phyloP scores from a whole-genome alignment of 768 basidiomycete genomes.

The Lactarius tabidus region DNA sequence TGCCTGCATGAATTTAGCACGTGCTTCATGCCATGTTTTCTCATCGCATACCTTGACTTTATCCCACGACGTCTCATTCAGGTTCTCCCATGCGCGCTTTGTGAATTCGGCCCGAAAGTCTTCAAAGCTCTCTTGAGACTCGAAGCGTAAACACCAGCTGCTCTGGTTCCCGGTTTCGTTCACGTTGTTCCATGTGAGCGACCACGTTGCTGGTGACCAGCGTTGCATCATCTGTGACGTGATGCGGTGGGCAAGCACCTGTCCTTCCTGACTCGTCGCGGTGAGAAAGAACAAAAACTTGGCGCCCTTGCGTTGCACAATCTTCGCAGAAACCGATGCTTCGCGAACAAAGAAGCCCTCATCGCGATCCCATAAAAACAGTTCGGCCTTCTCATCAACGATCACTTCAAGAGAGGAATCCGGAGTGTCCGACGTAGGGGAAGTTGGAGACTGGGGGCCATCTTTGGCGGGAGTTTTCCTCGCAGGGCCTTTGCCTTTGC shows the following conservation, averaged over 20 bases:
- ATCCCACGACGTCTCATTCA: slow-evolving; percentile 67
- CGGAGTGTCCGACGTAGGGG: slow-evolving; percentile 7
- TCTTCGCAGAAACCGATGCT: slow-evolving; percentile 43
- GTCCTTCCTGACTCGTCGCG: slow-evolving; percentile 47
- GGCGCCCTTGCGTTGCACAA: slow-evolving; percentile 44
- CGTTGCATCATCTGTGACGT: slow-evolving; percentile 67
- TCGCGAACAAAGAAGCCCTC: slow-evolving; percentile 47
- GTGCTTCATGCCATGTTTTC: neutral
- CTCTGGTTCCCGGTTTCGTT: slow-evolving; percentile 49
- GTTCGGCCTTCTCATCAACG: slow-evolving; percentile 45
- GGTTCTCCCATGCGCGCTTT: slow-evolving; percentile 73
- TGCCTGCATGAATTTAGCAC: slow-evolving; percentile 37
- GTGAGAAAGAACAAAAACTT: slow-evolving; percentile 57
- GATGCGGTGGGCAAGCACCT: slow-evolving; percentile 59
- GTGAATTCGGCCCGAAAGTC: slow-evolving; percentile 61
- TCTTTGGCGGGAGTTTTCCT: slow-evolving; percentile 27
- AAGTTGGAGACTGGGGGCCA: slow-evolving; percentile 12
- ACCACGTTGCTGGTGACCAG: slow-evolving; percentile 55
- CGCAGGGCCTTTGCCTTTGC: slow-evolving; percentile 25
- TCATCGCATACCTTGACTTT: slow-evolving; percentile 67
- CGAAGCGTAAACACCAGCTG: slow-evolving; percentile 84
- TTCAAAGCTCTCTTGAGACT: slow-evolving; percentile 49
- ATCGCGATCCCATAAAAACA: slow-evolving; percentile 60
- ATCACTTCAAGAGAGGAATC: slow-evolving; percentile 28
- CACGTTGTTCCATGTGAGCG: slow-evolving; percentile 87